Base-by-base conservation (phyloP, 371 early-diverging fungal genomes). In the Lichtheimia ramosa region DNA sequence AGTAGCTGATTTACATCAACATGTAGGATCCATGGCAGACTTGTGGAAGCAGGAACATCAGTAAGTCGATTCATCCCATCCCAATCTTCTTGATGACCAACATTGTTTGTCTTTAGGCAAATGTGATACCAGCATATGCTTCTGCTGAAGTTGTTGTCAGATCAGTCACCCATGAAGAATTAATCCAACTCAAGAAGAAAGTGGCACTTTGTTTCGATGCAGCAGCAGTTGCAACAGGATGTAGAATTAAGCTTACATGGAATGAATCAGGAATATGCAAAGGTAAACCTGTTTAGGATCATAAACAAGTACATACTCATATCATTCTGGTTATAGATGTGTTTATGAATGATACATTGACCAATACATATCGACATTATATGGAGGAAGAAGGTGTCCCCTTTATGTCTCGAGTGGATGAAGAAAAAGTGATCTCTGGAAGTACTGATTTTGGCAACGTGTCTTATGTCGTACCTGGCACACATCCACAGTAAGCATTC, bases 371-470 rank as follows among this genome's bases (percentile, higher is more conserved):
- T 70, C 80, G 82, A 24, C 20, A 66, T 4, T 74, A 88, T 48
- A 84, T 90, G 71, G 62, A 70, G 3, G 67, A 73, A 6, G 68
- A 73, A 40, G 83, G 83, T 15, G 66, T 82, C 18, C 55, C 64
- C 18, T 82, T 81, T 54, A 42, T 68, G 1, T 46, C 81, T 5
- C 68, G 70, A 6, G 59, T 65, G 1, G 70, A 65, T 0, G 83
- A 86, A 55, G 66, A 77, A 48, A 65, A 69, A 15, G 42, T 41
- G 25, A 66, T 61, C 13, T 67, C 69, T 41, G 90, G 85, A 0
- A 82, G 84, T 2, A 89, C 91, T 0, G 94, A 93, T 58, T 87
- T 91, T 82, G 93, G 92, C 53, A 91, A 92, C 49, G 78, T 83
- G n/a, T 49, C 48, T 10, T 27, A 28, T 14, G 51, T 48, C 4